Base-by-base conservation (phyloP, 352 stramenopile genomes). In the Plasmopara halstedii region DNA sequence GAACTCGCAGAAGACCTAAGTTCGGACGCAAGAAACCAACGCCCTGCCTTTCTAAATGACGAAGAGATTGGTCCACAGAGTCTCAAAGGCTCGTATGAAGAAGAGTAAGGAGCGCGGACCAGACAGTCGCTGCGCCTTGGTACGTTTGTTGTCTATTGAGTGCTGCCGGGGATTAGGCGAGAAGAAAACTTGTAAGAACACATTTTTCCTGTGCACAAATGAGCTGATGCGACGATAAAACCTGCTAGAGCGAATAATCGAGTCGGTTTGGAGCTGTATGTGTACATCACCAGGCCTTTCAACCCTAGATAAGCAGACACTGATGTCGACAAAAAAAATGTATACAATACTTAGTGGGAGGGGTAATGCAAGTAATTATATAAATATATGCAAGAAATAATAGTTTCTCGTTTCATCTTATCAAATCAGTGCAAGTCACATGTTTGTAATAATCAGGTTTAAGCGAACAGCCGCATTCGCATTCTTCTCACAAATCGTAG, bases 151-250 rank as follows among this genome's bases (percentile, higher is more conserved):
- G 31, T 18, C 2, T n/a, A 35, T 35, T 35, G 2, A 35, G 3
- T n/a, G 11, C 26, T 31, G 26, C 11, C 26, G 11, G n/a, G n/a
- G n/a, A n/a, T n/a, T 31, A 34, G 0, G 19, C n/a, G 19, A n/a
- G n/a, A 10, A 14, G n/a, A 37, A 46, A 46, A 21, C 42, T 50
- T 58, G 22, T 13, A 2, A 14, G 17, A 62, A 36, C 3, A 0
- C 1, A 58, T 69, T 35, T 35, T 35, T 35, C 31, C n/a, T 35
- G 31, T 6, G 31, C 31, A n/a, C n/a, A n/a, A n/a, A n/a, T n/a
- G n/a, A n/a, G n/a, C 11, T 17, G 31, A 35, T 35, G 13, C n/a
- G 11, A 17, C 31, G 31, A n/a, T 35, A 35, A 35, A 17, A 17
- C 31, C 31, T 35, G 13, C 6, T 35, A 13, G 31, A 35, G n/a